Base-by-base conservation (phyloP, 148 eudicot genomes). In the Cornus suecica region DNA sequence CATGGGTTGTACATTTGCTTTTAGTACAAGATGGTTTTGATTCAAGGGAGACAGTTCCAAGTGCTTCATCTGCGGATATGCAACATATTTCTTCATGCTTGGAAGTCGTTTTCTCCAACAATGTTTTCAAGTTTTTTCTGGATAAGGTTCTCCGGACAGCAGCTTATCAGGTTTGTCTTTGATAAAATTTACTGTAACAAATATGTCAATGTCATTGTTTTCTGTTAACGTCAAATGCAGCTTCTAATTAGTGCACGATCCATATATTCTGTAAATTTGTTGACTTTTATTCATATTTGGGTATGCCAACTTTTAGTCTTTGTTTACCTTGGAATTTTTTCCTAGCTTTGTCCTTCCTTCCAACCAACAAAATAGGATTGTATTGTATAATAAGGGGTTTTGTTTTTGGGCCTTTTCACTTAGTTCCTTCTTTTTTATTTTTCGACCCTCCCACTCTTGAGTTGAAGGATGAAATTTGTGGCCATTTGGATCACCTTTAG, bases 1-100 rank as follows among this genome's bases (percentile, higher is more conserved):
- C 97, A 32, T 95, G 99, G 97, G 86, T 88, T 74, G 96, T 91
- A 30, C 97, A 89, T 86, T 80, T 95, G 77, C 82, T 92, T 85
- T 80, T 90, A 77, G 71, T 86, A 74, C 91, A 88, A 80, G 97
- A 92, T 42, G 92, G 81, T 61, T 42, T 22, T 70, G 83, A 86
- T 71, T 42, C 79, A 32, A 84, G 88, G 80, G 90, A 89, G 76
- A 71, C 83, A 28, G 73, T 72, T 62, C 71, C 89, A 58, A 83
- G 78, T 84, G 54, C 87, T 80, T 76, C 85, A 70, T 84, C 96
- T 62, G 79, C 74, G 54, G 91, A 87, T 64, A 70, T 88, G 74
- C 86, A 79, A 80, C 73, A 84, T 86, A 84, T 88, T 60, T 80
- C 67, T 73, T 85, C 92, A 27, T 92, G 97, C 86, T 80, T 92